Percentiles rank a stretch among this genome's conserved stretches.
Conservation (phyloP, 1,284 basidiomycete genomes). For the Microbotryum scabiosae region DNA sequence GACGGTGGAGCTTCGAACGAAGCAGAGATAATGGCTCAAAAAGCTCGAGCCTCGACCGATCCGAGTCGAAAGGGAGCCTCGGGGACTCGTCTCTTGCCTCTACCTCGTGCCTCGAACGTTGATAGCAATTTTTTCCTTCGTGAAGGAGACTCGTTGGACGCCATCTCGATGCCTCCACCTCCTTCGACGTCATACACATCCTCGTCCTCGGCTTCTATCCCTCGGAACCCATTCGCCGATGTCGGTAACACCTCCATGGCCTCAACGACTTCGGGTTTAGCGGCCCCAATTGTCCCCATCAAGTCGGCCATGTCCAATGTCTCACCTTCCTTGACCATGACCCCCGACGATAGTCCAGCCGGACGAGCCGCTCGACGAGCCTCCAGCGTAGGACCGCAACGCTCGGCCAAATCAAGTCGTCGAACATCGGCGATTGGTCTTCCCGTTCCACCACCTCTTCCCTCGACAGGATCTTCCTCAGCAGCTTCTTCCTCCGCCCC, state of each 20-base stretch:
- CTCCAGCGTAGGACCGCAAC: conserved; percentile 28
- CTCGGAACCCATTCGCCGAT: conserved; percentile 18
- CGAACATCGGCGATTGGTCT: conserved; percentile 9
- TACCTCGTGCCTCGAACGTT: conserved; percentile 7
- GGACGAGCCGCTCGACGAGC: conserved; percentile 10
- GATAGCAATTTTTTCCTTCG: conserved; percentile 15
- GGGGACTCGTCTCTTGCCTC: background rate
- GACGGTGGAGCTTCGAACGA: conserved; percentile 7
- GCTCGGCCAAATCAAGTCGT: conserved; percentile 22
- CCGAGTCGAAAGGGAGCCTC: no score
- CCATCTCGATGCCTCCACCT: background rate
- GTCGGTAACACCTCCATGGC: conserved; percentile 27
- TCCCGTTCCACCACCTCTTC: conserved; percentile 4
- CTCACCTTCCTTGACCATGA: background rate
- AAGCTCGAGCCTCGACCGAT: conserved; percentile 7
- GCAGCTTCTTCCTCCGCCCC: background rate
- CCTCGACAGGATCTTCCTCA: background rate
- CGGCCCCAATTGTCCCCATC: conserved; percentile 20
- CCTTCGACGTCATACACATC: background rate
- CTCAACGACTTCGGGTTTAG: conserved; percentile 14
- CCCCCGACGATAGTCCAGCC: conserved; percentile 1
- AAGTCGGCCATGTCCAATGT: background rate
- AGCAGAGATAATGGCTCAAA: conserved; percentile 24
- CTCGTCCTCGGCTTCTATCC: background rate
- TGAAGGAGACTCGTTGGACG: background rate